Base-by-base conservation (phyloP, 192 early-diverging fungal genomes). In the Diversispora epigaea region DNA sequence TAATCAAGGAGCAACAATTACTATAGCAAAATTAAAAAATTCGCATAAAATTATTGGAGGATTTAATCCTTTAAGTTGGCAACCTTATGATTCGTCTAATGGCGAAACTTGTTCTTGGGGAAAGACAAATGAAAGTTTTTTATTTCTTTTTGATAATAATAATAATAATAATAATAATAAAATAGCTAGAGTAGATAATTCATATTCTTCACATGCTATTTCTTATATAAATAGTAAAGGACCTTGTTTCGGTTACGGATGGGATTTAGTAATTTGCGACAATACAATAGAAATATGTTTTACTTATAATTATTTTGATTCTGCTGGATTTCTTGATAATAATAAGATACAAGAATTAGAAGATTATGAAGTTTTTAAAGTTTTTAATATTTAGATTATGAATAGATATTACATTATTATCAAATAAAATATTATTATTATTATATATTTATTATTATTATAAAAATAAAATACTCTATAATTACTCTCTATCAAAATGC, bases 11-110 rank as follows among this genome's bases (percentile, higher is more conserved):
- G 63, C 77, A 22, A 78, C 77, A 39, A 54, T 78, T 8, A 74
- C 72, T 6, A 32, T 75, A 14, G 21, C 68, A 14, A 55, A 52
- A 3, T 49, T 78, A 12, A 78, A 75, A 32, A 62, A 66, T 7
- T 66, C 71, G 0, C 47, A 67, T 19, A 64, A 78, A 41, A 75
- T 78, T 21, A 65, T 78, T 62, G 77, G 77, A 22, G 77, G 77
- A 9, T 78, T 67, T 61, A 78, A 78, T 58, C 71, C 72, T 19
- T 41, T 65, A 68, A 65, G 52, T 64, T 78, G 77, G 77, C 11
- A 56, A 56, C 17, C 63, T 15, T 3, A 10, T 32, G 25, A 6
- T 58, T 8, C 3, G 21, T 4, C 8, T 22, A 22, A 58, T 21
- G 21, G 12, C 17, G 11, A 25, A 25, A 25, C 21, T 22, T 32